Conservation (phyloP, 1,284 basidiomycete species). For the Termitomyces sp. region DNA sequence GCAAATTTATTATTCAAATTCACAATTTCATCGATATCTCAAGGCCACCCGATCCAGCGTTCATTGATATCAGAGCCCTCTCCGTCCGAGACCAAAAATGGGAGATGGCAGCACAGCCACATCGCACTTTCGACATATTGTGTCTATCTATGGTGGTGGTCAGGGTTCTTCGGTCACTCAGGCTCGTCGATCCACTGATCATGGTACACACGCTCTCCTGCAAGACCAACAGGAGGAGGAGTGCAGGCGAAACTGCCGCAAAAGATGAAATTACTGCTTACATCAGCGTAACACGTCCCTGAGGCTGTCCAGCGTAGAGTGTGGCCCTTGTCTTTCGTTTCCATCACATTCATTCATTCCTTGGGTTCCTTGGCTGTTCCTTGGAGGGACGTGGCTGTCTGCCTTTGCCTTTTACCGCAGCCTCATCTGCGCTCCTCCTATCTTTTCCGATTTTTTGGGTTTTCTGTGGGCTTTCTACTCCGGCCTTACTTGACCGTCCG, state of each 20-base stretch:
- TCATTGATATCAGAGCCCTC: neutral
- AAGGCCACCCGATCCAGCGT: neutral
- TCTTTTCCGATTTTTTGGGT: slow-evolving; percentile 1
- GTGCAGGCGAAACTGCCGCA: neutral
- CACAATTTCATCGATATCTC: too few species aligned
- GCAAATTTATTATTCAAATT: neutral
- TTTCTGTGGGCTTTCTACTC: neutral
- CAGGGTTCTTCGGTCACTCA: neutral
- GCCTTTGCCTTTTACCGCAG: slow-evolving; percentile 9
- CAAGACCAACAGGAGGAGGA: neutral
- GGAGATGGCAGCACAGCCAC: slow-evolving; percentile 2
- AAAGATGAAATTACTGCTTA: slow-evolving; percentile 1
- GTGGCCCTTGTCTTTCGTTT: slow-evolving; percentile 14
- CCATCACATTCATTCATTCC: slow-evolving; percentile 8
- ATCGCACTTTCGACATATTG: neutral
- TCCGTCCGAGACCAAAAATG: neutral
- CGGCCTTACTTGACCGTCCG: slow-evolving; percentile 11
- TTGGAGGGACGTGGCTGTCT: slow-evolving; percentile 11
- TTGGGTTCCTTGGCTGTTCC: slow-evolving; percentile 3
- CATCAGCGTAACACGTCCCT: slow-evolving; percentile 10
- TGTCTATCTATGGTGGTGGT: neutral
- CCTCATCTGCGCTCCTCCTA: slow-evolving; percentile 5
- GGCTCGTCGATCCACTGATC: neutral
- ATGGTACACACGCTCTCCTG: neutral
- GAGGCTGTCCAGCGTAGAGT: slow-evolving; percentile 12